These are phyloP conservation scores for Scutellaria minor DNA, from an alignment of 257 asterid genomes.

Conservation along the genomic window DNA sequence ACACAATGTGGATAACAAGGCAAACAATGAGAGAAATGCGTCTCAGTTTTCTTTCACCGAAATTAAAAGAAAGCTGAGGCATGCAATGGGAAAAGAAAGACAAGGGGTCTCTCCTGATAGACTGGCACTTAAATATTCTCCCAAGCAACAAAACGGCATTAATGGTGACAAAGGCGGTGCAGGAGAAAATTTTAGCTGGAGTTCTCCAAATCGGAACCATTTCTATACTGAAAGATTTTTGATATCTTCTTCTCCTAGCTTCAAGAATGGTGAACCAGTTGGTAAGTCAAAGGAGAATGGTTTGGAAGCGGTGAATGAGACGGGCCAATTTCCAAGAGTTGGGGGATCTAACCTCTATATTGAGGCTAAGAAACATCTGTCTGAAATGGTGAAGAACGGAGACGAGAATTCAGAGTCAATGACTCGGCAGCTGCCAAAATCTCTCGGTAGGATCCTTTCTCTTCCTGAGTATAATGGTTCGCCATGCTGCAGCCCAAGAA, in stretches of 20 bases:
- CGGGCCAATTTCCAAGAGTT: slow-evolving; percentile 39
- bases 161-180: slow-evolving; percentile 49
- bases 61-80: slow-evolving; percentile 79
- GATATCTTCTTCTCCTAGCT: slow-evolving; percentile 50
- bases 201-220: slow-evolving; percentile 94
- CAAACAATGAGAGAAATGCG: slow-evolving; percentile 48
- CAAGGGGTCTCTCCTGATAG: slow-evolving; percentile 47
- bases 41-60: slow-evolving; percentile 83
- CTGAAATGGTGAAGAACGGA: slow-evolving; percentile 70
- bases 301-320: slow-evolving; percentile 35
- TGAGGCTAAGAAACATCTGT: slow-evolving; percentile 91
- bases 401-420: slow-evolving; percentile 47
- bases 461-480: slow-evolving; percentile 64
- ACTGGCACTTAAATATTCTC: slow-evolving; percentile 26
- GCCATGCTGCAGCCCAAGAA: slow-evolving; percentile 69
- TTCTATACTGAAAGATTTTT: slow-evolving; percentile 76
- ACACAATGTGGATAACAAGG: slow-evolving; percentile 36
- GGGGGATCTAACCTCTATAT: slow-evolving; percentile 67
- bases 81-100: slow-evolving; percentile 85
- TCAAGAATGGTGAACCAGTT: slow-evolving; percentile 52
- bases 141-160: slow-evolving; percentile 48
- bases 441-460: slow-evolving; percentile 85
- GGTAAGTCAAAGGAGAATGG: slow-evolving; percentile 49
- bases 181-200: slow-evolving; percentile 74
- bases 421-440: slow-evolving; percentile 52